Percentiles rank a stretch among this genome's conserved stretches.
Conservation (phyloP, 495 filamentous ascomycete genomes). For the Saxophila tyrrhenica region DNA sequence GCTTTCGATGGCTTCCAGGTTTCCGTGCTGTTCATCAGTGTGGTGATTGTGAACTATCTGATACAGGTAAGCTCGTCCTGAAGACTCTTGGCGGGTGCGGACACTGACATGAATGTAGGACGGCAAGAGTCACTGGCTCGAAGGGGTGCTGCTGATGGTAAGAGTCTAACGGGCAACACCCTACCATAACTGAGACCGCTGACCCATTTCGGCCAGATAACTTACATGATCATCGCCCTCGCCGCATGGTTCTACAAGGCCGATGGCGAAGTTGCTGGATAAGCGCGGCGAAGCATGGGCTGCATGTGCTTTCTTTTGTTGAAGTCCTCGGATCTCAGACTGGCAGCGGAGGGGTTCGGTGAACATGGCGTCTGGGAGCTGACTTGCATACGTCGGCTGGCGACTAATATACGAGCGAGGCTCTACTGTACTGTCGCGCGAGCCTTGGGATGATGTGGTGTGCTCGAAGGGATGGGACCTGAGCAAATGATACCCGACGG, state of each 20-base stretch:
- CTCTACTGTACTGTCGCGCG: not conserved
- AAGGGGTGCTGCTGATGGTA: conserved; percentile 30
- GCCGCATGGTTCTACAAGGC: conserved; percentile 30
- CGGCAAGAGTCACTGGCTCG: conserved; percentile 29
- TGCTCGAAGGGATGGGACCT: no score
- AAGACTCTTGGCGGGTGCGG: not conserved
- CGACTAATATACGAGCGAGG: not conserved
- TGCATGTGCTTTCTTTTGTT: not conserved
- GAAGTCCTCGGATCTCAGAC: not conserved
- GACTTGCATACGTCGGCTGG: not conserved
- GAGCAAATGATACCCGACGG: not conserved
- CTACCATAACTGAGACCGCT: no score
- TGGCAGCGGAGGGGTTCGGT: not conserved
- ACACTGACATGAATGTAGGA: conserved; percentile 10
- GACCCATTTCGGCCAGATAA: no score
- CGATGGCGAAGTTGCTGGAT: not conserved
- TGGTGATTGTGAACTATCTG: conserved; percentile 25
- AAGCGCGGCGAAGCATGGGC: not conserved
- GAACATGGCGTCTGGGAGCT: no score
- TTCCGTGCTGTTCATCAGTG: conserved; percentile 19
- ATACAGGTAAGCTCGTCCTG: conserved; percentile 13
- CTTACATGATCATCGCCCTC: conserved; percentile 32
- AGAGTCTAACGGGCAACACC: no score
- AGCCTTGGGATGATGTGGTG: not conserved
- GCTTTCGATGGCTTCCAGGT: conserved; percentile 26